Conservation (phyloP, 2,329 filamentous ascomycete species). For the Aspergillus niger region DNA sequence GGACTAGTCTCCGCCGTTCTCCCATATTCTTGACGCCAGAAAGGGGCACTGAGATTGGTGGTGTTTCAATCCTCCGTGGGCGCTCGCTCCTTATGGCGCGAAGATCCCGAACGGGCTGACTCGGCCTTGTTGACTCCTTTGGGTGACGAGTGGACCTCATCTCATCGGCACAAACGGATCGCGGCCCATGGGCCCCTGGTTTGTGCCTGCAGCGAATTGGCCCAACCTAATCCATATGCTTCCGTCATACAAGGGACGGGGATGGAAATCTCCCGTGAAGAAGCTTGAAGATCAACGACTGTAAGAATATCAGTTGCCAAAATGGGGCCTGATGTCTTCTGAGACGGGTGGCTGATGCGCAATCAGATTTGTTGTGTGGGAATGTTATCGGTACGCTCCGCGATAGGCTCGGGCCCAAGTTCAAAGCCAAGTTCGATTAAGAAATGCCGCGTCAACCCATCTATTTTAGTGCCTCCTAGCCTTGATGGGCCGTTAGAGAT, state of each 20-base stretch:
- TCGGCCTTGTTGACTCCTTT: background rate
- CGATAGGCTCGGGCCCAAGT: conserved; percentile 1
- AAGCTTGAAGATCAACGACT: background rate
- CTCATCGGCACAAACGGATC: background rate
- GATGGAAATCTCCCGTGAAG: background rate
- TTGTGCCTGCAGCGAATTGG: background rate
- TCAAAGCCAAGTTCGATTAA: conserved; percentile 10
- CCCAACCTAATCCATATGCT: background rate
- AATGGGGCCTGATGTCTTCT: background rate
- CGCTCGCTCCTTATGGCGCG: background rate
- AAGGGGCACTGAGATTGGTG: background rate
- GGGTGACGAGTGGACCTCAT: background rate
- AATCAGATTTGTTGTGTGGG: background rate
- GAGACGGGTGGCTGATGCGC: background rate
- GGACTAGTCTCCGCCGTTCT: background rate
- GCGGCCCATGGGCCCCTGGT: background rate
- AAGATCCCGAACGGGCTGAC: background rate
- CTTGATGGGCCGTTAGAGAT: conserved; percentile 1
- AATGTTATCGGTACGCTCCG: background rate
- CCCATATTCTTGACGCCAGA: background rate
- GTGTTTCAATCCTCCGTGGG: background rate
- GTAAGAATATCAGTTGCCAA: background rate
- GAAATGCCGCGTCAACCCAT: conserved; percentile 8
- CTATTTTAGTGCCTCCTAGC: background rate
- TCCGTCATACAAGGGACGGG: background rate